Conservation (phyloP, 108 stramenopile species). For the Cyclotella kingstonii region DNA sequence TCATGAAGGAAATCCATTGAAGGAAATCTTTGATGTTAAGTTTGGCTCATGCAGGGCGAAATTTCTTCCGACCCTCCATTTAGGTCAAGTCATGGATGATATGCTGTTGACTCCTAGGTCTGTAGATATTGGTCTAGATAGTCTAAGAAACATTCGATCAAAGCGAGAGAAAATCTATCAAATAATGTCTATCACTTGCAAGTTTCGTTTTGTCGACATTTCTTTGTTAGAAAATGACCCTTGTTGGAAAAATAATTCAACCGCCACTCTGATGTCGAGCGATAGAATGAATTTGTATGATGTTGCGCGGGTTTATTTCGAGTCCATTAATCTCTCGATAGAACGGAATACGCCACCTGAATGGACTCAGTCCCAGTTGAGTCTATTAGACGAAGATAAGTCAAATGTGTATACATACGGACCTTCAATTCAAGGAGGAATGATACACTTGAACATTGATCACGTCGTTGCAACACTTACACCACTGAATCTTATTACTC, state of each 20-base stretch:
- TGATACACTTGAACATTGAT: slow-evolving; percentile 16
- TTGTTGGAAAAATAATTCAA: background rate
- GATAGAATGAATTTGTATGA: slow-evolving; percentile 16
- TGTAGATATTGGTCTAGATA: slow-evolving; percentile 33
- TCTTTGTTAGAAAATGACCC: slow-evolving; percentile 30
- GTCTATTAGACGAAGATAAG: slow-evolving; percentile 41
- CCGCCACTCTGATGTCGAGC: background rate
- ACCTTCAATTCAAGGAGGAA: slow-evolving; percentile 41
- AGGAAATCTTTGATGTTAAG: slow-evolving; percentile 43
- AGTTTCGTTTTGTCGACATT: slow-evolving; percentile 28
- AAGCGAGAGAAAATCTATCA: slow-evolving; percentile 30
- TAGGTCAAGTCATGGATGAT: slow-evolving; percentile 47
- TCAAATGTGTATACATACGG: slow-evolving; percentile 29
- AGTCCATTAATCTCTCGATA: slow-evolving; percentile 25
- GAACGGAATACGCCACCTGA: slow-evolving; percentile 44
- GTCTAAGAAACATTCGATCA: slow-evolving; percentile 9
- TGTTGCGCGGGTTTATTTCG: slow-evolving; percentile 36
- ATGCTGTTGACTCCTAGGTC: slow-evolving; percentile 32
- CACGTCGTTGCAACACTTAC: slow-evolving; percentile 25
- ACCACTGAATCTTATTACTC: slow-evolving; percentile 41
- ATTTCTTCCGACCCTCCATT: slow-evolving; percentile 35
- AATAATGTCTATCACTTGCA: slow-evolving; percentile 39
- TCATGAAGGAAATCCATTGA: slow-evolving; percentile 36
- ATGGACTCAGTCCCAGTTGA: slow-evolving; percentile 27
- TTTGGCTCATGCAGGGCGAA: slow-evolving; percentile 19